phyloP scores from a whole-genome alignment of 768 basidiomycete genomes.

The Lactifluus hygrophoroides region DNA sequence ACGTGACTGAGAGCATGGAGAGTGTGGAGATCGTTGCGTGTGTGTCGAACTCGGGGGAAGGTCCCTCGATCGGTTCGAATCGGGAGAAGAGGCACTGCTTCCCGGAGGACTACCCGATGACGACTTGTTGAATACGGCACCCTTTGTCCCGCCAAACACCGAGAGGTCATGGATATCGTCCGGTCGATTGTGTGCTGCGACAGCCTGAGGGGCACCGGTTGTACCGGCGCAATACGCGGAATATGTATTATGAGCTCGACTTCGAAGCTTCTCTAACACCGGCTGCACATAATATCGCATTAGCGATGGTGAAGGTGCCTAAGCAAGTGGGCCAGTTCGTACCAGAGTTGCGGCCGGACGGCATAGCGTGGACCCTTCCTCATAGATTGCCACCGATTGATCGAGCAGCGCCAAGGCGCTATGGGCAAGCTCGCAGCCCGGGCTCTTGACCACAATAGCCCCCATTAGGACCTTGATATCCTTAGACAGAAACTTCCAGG shows the following conservation, averaged over 20 bases:
- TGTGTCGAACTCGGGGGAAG: not conserved
- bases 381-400: conserved; percentile 32
- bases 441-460: conserved; percentile 38
- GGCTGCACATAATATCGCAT: conserved; percentile 19
- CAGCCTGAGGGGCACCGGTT: not conserved
- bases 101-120: conserved; percentile 7
- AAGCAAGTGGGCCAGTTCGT: not conserved
- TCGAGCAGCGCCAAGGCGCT: conserved; percentile 35
- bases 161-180: conserved; percentile 16
- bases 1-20: not conserved
- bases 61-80: conserved; percentile 4
- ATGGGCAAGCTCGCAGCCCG: conserved; percentile 34
- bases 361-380: conserved; percentile 34
- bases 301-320: not conserved
- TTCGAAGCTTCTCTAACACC: conserved; percentile 32
- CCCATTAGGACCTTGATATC: conserved; percentile 35
- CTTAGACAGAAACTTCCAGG: not conserved
- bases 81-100: conserved; percentile 7
- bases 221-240: conserved; percentile 17
- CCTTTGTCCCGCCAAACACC: conserved; percentile 14
- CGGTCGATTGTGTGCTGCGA: not conserved
- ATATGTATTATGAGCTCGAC: conserved; percentile 31
- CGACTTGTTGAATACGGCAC: conserved; percentile 12
- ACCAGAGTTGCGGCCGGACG: conserved; percentile 24
- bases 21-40: conserved; percentile 1